phyloP scores from a whole-genome alignment of 2,329 filamentous ascomycete genomes.

The Pseudogymnoascus sp. region DNA sequence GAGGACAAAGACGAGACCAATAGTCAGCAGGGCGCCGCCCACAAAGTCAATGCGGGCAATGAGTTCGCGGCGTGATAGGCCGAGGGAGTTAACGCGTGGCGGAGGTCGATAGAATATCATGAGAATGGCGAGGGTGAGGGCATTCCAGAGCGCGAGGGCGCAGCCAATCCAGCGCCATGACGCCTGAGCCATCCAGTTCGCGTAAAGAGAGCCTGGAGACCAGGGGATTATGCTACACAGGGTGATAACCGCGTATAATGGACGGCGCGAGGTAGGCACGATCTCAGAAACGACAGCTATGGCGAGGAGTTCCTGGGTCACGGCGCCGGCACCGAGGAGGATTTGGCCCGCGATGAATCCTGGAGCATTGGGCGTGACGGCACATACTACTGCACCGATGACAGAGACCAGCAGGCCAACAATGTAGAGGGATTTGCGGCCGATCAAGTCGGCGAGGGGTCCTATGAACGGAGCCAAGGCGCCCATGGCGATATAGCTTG shows the following conservation, averaged over 20 bases:
- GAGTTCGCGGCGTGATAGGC: slow-evolving; percentile 32
- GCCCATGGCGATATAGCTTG: slow-evolving; percentile 14
- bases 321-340: slow-evolving; percentile 11
- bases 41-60: slow-evolving; percentile 43
- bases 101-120: slow-evolving; percentile 39
- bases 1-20: slow-evolving; percentile 41
- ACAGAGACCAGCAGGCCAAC: slow-evolving; percentile 14
- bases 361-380: slow-evolving; percentile 14
- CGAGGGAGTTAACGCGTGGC: slow-evolving; percentile 34
- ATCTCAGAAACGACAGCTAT: slow-evolving; percentile 12
- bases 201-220: slow-evolving; percentile 11
- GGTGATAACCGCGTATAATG: slow-evolving; percentile 7
- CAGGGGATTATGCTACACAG: slow-evolving; percentile 9
- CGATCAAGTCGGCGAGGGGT: slow-evolving; percentile 18
- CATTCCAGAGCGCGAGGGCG: slow-evolving; percentile 36
- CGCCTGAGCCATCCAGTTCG: slow-evolving; percentile 30
- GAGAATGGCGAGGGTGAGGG: slow-evolving; percentile 35
- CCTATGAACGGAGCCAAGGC: slow-evolving; percentile 20
- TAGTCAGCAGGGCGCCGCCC: slow-evolving; percentile 40
- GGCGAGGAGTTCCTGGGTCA: slow-evolving; percentile 10
- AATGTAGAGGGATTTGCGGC: slow-evolving; percentile 15
- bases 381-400: slow-evolving; percentile 15
- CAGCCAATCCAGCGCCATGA: slow-evolving; percentile 37
- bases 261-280: slow-evolving; percentile 10
- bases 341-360: slow-evolving; percentile 12